Evolutionary conservation across 1,284 basidiomycete species (phyloP), one percentile per base, ranked within the genome.

Genomic region (Trametes hirsuta): DNA sequence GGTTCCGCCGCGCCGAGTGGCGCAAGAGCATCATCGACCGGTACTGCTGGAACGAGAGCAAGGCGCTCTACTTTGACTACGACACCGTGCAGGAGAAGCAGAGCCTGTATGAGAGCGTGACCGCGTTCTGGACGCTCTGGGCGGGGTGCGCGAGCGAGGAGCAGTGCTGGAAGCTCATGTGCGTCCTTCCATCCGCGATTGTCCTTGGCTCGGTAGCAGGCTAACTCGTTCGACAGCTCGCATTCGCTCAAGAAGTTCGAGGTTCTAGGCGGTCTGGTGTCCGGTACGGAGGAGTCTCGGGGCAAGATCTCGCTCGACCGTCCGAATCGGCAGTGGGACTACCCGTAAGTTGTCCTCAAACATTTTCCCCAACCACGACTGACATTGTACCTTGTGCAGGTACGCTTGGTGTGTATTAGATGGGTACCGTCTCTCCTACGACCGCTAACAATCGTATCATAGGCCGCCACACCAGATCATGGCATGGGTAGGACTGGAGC

Each of bases 281-380:
- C 95, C 11, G 97, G 97, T 55, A 98, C 97, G 1, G 97, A 98
- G 71, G 94, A 96, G 75, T 98, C 95, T 48, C 85, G 97, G 61
- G 97, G 97, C 47, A 93, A 92, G 74, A 95, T 99, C 65, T 95
- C 95, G 14, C 81, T 98, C 54, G 94, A 97, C 71, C 83, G 97
- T 48, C 97, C 97, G n/a, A 98, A 98, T 78, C 93, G 97, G 68
- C 97, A 98, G 74, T 98, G 97, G 97, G 97, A 93, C 72, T 93
- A 90, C 72, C 91, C 91, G 83, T 93, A 76, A 66, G 88, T 84
- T 45, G 36, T 53, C 40, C 6, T 30, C n/a, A n/a, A 51, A 57
- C 63, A 58, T 47, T 47, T 55, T 59, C 21, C 1, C 6, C 1
- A 9, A n/a, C 4, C 18, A 9, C 51, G 59, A 60, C 45, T 66